Percentiles rank a stretch among this genome's conserved stretches.
Conservation (phyloP, 2,329 filamentous ascomycete species). For the Biscogniauxia sp. region DNA sequence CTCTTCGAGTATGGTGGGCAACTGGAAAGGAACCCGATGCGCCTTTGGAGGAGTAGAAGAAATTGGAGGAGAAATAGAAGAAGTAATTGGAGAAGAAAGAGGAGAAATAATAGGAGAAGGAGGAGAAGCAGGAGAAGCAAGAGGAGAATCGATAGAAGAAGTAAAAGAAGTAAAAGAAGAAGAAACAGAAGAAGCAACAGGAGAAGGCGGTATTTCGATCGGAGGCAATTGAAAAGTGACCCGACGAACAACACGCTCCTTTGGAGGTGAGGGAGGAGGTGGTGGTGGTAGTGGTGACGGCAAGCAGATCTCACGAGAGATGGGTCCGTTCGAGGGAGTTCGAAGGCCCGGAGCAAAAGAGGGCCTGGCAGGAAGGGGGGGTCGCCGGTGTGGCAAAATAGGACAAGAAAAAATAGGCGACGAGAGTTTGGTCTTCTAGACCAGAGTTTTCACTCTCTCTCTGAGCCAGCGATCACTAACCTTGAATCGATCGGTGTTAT, state of each 20-base stretch:
- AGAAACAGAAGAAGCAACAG: too few species aligned
- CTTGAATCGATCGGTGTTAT: conserved; percentile 6
- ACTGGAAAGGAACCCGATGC: background rate
- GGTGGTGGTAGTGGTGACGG: background rate
- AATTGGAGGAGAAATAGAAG: too few species aligned
- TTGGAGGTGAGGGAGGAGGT: too few species aligned
- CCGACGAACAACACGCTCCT: background rate
- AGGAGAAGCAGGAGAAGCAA: too few species aligned
- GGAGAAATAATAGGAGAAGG: too few species aligned
- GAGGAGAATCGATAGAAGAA: too few species aligned
- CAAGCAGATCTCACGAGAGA: background rate
- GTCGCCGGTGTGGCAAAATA: background rate
- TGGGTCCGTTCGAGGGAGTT: background rate
- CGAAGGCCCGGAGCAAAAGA: background rate
- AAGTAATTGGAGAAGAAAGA: too few species aligned
- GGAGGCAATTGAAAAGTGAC: background rate
- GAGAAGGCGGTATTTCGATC: background rate
- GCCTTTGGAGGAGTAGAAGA: too few species aligned
- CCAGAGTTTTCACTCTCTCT: background rate
- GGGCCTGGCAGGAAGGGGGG: too few species aligned
- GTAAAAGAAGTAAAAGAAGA: too few species aligned
- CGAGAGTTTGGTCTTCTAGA: background rate
- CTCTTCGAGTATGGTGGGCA: background rate
- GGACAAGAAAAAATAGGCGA: background rate
- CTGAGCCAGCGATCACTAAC: conserved; percentile 7